Base-by-base conservation (phyloP, 352 stramenopile species). In the Globisporangium canariense region DNA sequence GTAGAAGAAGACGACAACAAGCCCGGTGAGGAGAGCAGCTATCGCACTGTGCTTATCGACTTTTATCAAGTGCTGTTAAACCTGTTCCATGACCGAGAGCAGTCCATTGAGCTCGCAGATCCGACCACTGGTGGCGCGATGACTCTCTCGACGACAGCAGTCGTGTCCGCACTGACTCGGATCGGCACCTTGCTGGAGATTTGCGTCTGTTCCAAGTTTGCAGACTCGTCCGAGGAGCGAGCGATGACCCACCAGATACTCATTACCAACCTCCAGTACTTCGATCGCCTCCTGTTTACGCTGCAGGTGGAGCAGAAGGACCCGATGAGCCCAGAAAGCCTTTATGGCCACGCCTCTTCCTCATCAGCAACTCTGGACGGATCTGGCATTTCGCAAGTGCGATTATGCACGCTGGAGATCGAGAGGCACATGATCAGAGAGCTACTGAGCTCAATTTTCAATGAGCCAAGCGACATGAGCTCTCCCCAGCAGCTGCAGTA, bases 211-310 rank as follows among this genome's bases (percentile, higher is more conserved):
- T 13, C 22, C 16, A 34, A 22, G n/a, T 54, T 64, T 20, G 51
- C 43, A 4, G 55, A 55, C 14, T 45, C 45, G 18, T 25, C 56
- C 0, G 43, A 49, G 34, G 56, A 55, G 32, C 46, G 13, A 22
- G 18, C 16, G 5, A n/a, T 7, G 2, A 66, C 77, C 28, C 64
- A 58, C 30, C 30, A 25, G 22, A 10, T 78, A 13, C 59, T 81
- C 9, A 55, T 71, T 0, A 51, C 68, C 7, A 68, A 84, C 5
- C 56, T 83, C 9, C 74, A 80, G 13, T 82, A 82, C 43, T 16
- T 88, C n/a, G 75, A 85, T 38, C 73, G 80, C 8, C 81, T 86
- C 25, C 58, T 89, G 20, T 73, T 79, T 43, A 73, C 75, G 20
- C 53, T 89, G 40, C 75, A 78, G 36, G 46, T 58, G 51, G 64